Conservation (phyloP, 805 yeast species). For the Scheffersomyces ergatensis region DNA sequence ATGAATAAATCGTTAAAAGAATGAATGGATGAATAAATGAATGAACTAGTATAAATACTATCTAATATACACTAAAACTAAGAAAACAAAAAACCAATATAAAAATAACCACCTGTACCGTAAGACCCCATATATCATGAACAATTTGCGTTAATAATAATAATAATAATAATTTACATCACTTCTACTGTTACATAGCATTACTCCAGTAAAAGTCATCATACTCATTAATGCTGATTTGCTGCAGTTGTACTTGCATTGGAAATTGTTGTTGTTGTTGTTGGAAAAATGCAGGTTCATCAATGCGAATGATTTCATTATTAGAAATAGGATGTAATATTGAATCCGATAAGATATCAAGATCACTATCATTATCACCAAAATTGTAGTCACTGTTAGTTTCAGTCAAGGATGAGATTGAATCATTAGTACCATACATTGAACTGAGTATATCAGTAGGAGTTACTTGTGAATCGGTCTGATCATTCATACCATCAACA, state of each 20-base stretch:
- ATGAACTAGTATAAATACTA: no score
- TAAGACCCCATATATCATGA: no score
- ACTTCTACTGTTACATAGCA: no score
- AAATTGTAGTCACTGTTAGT: conserved; percentile 9
- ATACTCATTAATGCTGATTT: conserved; percentile 9
- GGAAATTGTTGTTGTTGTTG: background rate
- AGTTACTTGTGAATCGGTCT: conserved; percentile 9
- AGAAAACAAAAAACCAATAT: no score
- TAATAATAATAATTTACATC: no score
- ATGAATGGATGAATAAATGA: no score
- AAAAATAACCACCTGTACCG: no score
- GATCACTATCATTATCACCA: conserved; percentile 9
- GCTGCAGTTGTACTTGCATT: background rate
- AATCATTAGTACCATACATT: conserved; percentile 12
- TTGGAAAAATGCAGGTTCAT: background rate
- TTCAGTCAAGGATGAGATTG: conserved; percentile 2
- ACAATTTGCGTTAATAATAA: no score
- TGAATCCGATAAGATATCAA: conserved; percentile 12
- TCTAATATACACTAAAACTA: no score
- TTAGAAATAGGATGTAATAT: conserved; percentile 16
- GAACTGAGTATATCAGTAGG: conserved; percentile 20
- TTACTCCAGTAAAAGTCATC: conserved; percentile 22
- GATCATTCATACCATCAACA: background rate
- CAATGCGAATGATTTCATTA: conserved; percentile 16
- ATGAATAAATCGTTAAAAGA: no score